These are phyloP conservation scores for Phyllosticta capitalensis DNA, from an alignment of 2,329 filamentous ascomycete genomes.

Conservation along the genomic window DNA sequence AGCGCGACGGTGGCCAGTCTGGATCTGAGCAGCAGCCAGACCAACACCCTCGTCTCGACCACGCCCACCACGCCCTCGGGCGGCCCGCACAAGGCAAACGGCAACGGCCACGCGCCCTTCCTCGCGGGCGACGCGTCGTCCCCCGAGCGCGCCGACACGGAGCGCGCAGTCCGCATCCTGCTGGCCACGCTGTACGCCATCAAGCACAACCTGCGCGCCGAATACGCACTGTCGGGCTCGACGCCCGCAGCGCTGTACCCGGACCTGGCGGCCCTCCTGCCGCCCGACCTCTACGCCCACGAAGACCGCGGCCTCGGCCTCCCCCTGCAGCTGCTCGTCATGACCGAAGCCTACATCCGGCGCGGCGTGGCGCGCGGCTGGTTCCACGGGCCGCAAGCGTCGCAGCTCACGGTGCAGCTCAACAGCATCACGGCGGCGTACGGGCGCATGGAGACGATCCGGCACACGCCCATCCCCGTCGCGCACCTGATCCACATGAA, in stretches of 20 bases:
- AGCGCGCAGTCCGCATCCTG: slow-evolving; percentile 48
- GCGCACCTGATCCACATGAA: slow-evolving; percentile 57
- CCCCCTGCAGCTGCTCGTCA: slow-evolving; percentile 51
- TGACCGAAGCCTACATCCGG: slow-evolving; percentile 52
- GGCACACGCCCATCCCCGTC: slow-evolving; percentile 54
- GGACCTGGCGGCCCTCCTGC: slow-evolving; percentile 26
- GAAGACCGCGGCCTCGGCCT: slow-evolving; percentile 52
- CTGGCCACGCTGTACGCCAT: slow-evolving; percentile 54
- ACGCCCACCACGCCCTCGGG: neutral
- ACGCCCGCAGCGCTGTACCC: slow-evolving; percentile 13
- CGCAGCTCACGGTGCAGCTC: slow-evolving; percentile 48
- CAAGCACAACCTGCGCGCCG: slow-evolving; percentile 54
- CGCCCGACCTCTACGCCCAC: slow-evolving; percentile 26
- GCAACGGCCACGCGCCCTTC: slow-evolving; percentile 12
- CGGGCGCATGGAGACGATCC: slow-evolving; percentile 56
- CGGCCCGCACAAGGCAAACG: neutral
- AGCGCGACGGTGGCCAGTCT: slow-evolving; percentile 27
- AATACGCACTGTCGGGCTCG: slow-evolving; percentile 38
- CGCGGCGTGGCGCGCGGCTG: slow-evolving; percentile 46
- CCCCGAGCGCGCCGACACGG: slow-evolving; percentile 46
- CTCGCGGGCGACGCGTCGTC: slow-evolving; percentile 15
- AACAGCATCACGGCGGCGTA: slow-evolving; percentile 50
- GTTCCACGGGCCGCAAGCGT: slow-evolving; percentile 51
- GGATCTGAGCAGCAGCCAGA: slow-evolving; percentile 8
- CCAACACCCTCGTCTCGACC: neutral